Evolutionary conservation across 306 rosid species (phyloP).

Genomic region (Cyclanthera cordifolia): DNA sequence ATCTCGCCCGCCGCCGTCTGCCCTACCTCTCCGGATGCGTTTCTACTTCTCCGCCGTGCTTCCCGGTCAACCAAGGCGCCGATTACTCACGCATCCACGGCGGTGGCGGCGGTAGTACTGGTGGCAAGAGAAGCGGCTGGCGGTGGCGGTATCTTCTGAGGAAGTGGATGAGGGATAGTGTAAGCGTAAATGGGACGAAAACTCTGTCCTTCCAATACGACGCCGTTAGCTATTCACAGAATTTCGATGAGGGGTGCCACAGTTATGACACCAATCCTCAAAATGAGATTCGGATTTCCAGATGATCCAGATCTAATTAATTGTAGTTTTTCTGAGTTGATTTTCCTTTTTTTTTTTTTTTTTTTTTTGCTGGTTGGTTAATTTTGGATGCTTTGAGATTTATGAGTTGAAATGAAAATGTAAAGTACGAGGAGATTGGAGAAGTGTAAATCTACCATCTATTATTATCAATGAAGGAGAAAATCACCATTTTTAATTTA

Average conservation of each 20-base stretch:
- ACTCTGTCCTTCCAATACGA: slow-evolving; percentile 62
- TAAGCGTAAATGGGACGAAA: slow-evolving; percentile 29
- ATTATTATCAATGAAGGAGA: too few relatives aligned
- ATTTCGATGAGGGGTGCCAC: slow-evolving; percentile 67
- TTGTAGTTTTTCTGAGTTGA: neutral
- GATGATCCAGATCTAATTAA: neutral
- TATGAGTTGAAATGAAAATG: neutral
- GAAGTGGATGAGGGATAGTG: slow-evolving; percentile 40
- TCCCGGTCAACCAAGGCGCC: neutral
- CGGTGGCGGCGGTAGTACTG: neutral
- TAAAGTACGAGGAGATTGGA: too few relatives aligned
- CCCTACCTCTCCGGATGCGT: neutral
- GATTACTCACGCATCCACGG: slow-evolving; percentile 6
- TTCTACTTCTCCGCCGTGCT: neutral
- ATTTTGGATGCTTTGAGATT: slow-evolving; percentile 1
- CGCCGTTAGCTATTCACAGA: slow-evolving; percentile 68
- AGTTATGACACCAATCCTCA: neutral
- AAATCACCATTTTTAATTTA: too few relatives aligned
- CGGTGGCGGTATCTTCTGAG: slow-evolving; percentile 42
- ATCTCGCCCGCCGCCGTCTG: neutral
- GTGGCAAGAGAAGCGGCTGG: neutral
- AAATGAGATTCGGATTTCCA: neutral
- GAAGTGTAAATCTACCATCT: too few relatives aligned
- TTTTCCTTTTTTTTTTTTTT: neutral
- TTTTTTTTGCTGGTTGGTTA: neutral